These are phyloP conservation scores for Lupinus albus DNA, from an alignment of 306 rosid species.

Conservation along the genomic window DNA sequence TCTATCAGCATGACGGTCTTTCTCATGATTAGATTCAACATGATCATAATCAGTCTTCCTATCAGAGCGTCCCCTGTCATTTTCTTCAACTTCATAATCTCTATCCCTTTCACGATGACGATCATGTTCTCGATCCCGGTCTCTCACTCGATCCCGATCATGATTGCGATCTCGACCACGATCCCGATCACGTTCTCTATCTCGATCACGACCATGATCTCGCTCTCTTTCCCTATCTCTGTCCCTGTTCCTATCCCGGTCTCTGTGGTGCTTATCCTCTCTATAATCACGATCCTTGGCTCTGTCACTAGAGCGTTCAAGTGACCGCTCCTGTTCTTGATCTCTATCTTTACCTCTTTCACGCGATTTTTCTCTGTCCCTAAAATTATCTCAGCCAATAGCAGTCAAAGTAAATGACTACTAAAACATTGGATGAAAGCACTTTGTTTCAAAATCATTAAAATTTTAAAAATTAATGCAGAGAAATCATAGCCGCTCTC, in stretches of 20 bases:
- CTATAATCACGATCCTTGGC: slow-evolving; percentile 78
- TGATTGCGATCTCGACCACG: slow-evolving; percentile 68
- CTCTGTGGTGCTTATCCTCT: slow-evolving; percentile 92
- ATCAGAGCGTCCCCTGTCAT: slow-evolving; percentile 74
- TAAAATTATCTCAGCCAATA: slow-evolving; percentile 43
- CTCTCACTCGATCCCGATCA: slow-evolving; percentile 57
- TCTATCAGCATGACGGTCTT: slow-evolving; percentile 64
- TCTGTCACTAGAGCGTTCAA: slow-evolving; percentile 75
- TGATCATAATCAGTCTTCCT: slow-evolving; percentile 69
- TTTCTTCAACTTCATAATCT: slow-evolving; percentile 72
- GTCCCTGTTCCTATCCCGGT: slow-evolving; percentile 70
- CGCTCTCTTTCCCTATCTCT: slow-evolving; percentile 70
- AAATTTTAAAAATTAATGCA: slow-evolving; percentile 13
- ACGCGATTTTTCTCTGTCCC: slow-evolving; percentile 90
- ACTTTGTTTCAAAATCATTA: neutral
- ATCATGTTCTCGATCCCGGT: slow-evolving; percentile 56
- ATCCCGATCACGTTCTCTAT: slow-evolving; percentile 62
- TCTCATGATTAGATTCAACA: slow-evolving; percentile 72
- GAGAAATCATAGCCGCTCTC: neutral
- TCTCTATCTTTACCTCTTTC: slow-evolving; percentile 83
- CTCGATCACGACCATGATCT: slow-evolving; percentile 80
- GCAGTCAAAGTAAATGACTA: slow-evolving; percentile 28
- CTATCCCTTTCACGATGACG: slow-evolving; percentile 74
- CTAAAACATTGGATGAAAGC: neutral
- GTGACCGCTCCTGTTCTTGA: slow-evolving; percentile 68